A percentile compares a stretch with the other conserved stretches of the same genome.
phyloP scores from a whole-genome alignment of 208 protist species.

The Leishmania turanica region DNA sequence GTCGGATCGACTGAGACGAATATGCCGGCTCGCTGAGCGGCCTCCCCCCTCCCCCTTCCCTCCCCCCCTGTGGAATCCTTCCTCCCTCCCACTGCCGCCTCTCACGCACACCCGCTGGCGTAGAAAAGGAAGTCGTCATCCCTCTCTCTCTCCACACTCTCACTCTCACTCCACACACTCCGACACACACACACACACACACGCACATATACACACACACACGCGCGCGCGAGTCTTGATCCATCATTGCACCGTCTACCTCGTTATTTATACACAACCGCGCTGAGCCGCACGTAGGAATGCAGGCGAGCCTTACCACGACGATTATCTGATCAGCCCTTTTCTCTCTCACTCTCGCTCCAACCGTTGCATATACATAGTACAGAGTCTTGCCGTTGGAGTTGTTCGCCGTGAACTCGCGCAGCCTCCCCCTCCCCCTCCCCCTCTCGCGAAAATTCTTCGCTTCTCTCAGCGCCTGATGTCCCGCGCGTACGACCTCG shows the following conservation, averaged over 20 bases:
- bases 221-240: background rate
- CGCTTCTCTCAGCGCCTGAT: constrained; percentile 41
- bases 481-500: constrained; percentile 83
- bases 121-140: background rate
- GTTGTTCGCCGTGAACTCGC: background rate
- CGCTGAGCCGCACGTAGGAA: background rate
- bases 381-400: too few species aligned
- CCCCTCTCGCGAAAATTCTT: constrained; percentile 45
- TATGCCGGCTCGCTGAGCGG: background rate
- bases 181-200: too few species aligned
- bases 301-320: background rate
- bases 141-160: too few species aligned
- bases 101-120: background rate
- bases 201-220: too few species aligned
- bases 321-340: background rate
- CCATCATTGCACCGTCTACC: background rate
- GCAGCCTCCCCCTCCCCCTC: background rate
- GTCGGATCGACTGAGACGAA: background rate
- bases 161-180: too few species aligned
- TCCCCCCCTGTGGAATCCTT: background rate
- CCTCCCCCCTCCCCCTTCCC: too few species aligned
- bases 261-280: background rate
- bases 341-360: background rate
- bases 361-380: background rate
- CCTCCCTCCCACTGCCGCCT: background rate